Percentiles rank a stretch among this genome's conserved stretches.
Evolutionary conservation across 1,284 basidiomycete species (phyloP).

Genomic region (Caloboletus inedulis): DNA sequence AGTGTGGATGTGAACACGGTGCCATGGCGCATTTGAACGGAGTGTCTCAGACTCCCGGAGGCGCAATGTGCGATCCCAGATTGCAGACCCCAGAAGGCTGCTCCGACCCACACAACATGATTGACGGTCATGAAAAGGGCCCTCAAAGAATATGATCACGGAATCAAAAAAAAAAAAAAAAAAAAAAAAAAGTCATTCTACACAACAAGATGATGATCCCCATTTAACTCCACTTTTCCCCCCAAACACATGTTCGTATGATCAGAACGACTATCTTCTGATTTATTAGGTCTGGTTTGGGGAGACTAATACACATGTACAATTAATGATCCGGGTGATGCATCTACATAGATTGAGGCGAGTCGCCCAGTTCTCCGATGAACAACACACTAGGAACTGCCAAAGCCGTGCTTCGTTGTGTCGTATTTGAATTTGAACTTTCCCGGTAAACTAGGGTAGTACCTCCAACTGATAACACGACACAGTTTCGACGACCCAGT

Average conservation of each 20-base stretch:
- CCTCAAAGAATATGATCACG: too few species aligned
- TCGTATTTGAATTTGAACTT: background rate
- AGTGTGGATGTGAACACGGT: background rate
- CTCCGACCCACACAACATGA: background rate
- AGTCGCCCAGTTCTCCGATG: conserved; percentile 48
- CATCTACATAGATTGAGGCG: conserved; percentile 22
- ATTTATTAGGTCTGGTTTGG: too few species aligned
- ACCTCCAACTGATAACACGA: background rate
- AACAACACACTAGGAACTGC: conserved; percentile 11
- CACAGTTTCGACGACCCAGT: background rate
- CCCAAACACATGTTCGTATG: too few species aligned
- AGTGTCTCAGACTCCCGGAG: background rate
- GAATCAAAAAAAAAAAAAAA: too few species aligned
- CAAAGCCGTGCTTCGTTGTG: too few species aligned
- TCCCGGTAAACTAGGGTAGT: background rate
- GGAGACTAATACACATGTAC: too few species aligned
- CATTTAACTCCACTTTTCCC: too few species aligned
- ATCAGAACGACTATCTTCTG: too few species aligned
- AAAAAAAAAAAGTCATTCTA: too few species aligned
- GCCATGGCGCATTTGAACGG: background rate
- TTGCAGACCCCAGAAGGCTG: background rate
- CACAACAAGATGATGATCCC: too few species aligned
- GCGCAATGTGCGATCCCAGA: background rate
- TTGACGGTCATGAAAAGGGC: background rate
- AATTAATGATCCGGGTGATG: too few species aligned